A percentile compares a stretch with the other conserved stretches of the same genome.
Evolutionary conservation across 2,329 filamentous ascomycete genomes (phyloP).

Genomic region (Fusarium bulbicola): DNA sequence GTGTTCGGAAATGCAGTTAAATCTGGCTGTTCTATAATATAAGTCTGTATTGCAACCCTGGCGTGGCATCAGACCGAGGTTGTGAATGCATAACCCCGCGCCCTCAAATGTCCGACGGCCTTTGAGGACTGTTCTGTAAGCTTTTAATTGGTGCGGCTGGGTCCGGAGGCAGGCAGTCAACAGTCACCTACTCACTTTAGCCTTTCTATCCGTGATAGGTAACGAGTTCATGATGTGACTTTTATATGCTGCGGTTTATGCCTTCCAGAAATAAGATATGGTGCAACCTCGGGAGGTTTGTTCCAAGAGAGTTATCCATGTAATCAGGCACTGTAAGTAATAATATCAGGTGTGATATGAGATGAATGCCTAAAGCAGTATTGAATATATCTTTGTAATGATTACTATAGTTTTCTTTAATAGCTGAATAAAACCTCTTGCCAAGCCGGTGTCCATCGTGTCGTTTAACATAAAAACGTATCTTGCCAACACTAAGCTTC

Average conservation of each 20-base stretch:
- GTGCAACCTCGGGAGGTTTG: neutral
- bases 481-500: accelerated
- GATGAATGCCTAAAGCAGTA: accelerated
- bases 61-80: neutral
- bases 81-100: neutral
- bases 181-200: accelerated
- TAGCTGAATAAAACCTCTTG: neutral
- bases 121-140: neutral
- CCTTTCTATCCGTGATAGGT: accelerated
- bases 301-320: neutral
- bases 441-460: accelerated
- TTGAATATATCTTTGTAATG: neutral
- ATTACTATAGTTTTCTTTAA: neutral
- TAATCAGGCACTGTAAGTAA: neutral
- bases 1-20: neutral
- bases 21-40: neutral
- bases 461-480: neutral
- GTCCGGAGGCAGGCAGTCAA: neutral
- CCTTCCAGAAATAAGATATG: neutral
- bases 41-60: neutral
- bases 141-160: neutral
- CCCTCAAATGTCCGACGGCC: neutral
- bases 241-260: neutral
- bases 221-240: neutral
- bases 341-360: accelerated